These are phyloP conservation scores for Neolentinus lepideus DNA, from an alignment of 1,284 basidiomycete species.

Conservation along the genomic window DNA sequence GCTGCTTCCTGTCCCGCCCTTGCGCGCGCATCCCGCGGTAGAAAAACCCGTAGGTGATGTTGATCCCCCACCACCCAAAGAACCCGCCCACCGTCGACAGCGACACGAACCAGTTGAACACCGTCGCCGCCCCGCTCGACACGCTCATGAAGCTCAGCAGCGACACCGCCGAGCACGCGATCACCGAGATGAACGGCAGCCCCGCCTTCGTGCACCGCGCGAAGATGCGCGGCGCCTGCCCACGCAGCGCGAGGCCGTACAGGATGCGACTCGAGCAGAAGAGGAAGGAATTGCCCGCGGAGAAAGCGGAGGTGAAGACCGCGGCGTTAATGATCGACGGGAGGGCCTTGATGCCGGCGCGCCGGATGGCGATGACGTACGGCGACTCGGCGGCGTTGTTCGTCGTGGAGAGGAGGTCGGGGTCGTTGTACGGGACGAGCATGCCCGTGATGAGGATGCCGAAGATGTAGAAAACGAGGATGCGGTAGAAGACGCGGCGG, in stretches of 20 bases:
- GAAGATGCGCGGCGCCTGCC: slow-evolving; percentile 49
- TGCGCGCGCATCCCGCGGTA: slow-evolving; percentile 55
- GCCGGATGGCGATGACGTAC: slow-evolving; percentile 73
- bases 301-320: slow-evolving; percentile 44
- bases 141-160: slow-evolving; percentile 38
- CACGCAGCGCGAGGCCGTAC: slow-evolving; percentile 65
- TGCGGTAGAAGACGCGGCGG: slow-evolving; percentile 64
- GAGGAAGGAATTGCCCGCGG: slow-evolving; percentile 71
- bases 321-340: slow-evolving; percentile 25
- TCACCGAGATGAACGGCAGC: slow-evolving; percentile 49
- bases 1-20: slow-evolving; percentile 44
- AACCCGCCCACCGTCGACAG: slow-evolving; percentile 46
- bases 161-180: slow-evolving; percentile 29
- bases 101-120: slow-evolving; percentile 39
- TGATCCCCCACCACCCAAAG: slow-evolving; percentile 57
- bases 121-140: slow-evolving; percentile 6
- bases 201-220: slow-evolving; percentile 52
- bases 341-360: slow-evolving; percentile 43
- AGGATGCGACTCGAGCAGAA: slow-evolving; percentile 73
- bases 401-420: slow-evolving; percentile 39
- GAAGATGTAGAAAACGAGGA: slow-evolving; percentile 54
- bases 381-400: slow-evolving; percentile 48
- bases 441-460: slow-evolving; percentile 51
- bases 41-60: slow-evolving; percentile 71
- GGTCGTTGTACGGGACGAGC: slow-evolving; percentile 60